A percentile compares a stretch with the other conserved stretches of the same genome.
phyloP scores from a whole-genome alignment of 805 yeast species.

The Peterozyma toletana region DNA sequence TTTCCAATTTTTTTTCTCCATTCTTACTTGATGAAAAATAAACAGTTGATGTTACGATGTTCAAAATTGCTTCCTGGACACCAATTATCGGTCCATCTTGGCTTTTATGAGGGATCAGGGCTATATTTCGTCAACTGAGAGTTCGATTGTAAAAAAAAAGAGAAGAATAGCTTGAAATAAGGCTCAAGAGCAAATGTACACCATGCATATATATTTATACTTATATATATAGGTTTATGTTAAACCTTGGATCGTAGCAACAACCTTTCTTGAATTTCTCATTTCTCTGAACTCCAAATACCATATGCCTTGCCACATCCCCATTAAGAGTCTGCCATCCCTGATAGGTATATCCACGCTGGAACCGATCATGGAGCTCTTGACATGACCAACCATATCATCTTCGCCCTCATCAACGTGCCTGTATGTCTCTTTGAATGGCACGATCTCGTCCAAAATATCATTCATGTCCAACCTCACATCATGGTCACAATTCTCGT shows the following conservation, averaged over 20 bases:
- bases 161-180: not conserved
- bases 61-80: too few relatives aligned
- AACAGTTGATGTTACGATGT: too few relatives aligned
- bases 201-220: not conserved
- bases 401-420: conserved; percentile 78
- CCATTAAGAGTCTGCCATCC: conserved; percentile 61
- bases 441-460: conserved; percentile 58
- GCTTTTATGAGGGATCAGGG: too few relatives aligned
- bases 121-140: too few relatives aligned
- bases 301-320: conserved; percentile 86
- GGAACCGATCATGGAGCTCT: conserved; percentile 56
- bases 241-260: conserved; percentile 68
- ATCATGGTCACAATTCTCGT: conserved; percentile 77
- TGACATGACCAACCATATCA: conserved; percentile 81
- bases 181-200: not conserved
- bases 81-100: too few relatives aligned
- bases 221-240: conserved; percentile 17
- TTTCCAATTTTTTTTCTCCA: too few relatives aligned
- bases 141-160: not conserved
- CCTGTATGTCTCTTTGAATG: conserved; percentile 53
- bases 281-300: conserved; percentile 65
- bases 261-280: conserved; percentile 55
- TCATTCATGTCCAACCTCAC: conserved; percentile 64
- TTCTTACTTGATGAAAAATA: too few relatives aligned
- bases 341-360: conserved; percentile 60